phyloP scores from a whole-genome alignment of 768 basidiomycete genomes.

The Mycena crocata region DNA sequence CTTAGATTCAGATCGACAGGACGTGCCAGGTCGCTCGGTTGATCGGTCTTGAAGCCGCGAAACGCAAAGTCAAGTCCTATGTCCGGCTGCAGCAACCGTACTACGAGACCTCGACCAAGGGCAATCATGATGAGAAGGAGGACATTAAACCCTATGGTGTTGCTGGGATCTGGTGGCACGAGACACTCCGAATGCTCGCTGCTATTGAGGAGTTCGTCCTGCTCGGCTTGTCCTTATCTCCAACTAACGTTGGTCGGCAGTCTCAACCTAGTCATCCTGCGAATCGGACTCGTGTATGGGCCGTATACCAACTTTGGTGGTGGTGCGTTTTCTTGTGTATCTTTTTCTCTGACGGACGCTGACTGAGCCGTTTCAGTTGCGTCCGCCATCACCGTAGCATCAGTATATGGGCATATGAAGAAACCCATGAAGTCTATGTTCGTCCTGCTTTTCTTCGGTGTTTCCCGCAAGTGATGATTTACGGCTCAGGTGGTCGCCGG shows the following conservation, averaged over 20 bases:
- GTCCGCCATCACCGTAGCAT: slow-evolving; percentile 77
- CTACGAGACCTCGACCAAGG: slow-evolving; percentile 80
- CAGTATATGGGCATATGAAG: slow-evolving; percentile 85
- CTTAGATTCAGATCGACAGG: slow-evolving; percentile 80
- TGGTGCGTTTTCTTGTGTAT: slow-evolving; percentile 54
- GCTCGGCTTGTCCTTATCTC: slow-evolving; percentile 17
- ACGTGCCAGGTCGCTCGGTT: slow-evolving; percentile 77
- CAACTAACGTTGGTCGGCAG: slow-evolving; percentile 50
- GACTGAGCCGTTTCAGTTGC: slow-evolving; percentile 59
- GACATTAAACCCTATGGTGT: slow-evolving; percentile 77
- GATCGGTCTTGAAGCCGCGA: slow-evolving; percentile 83
- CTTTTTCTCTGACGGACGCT: slow-evolving; percentile 19
- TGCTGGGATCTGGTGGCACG: slow-evolving; percentile 90
- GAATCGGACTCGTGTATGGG: slow-evolving; percentile 83
- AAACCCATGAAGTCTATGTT: slow-evolving; percentile 90
- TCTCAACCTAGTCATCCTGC: slow-evolving; percentile 83
- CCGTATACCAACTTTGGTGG: slow-evolving; percentile 82
- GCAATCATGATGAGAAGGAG: slow-evolving; percentile 75
- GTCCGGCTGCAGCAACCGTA: slow-evolving; percentile 82
- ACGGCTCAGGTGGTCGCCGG: slow-evolving; percentile 78
- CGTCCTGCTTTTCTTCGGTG: slow-evolving; percentile 37
- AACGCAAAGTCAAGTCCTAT: slow-evolving; percentile 81
- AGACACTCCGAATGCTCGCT: slow-evolving; percentile 79
- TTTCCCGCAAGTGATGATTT: slow-evolving; percentile 28
- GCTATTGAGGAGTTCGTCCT: slow-evolving; percentile 74